These are phyloP conservation scores for Beauveria brongniartii DNA, from an alignment of 2,329 filamentous ascomycete genomes.

Conservation along the genomic window DNA sequence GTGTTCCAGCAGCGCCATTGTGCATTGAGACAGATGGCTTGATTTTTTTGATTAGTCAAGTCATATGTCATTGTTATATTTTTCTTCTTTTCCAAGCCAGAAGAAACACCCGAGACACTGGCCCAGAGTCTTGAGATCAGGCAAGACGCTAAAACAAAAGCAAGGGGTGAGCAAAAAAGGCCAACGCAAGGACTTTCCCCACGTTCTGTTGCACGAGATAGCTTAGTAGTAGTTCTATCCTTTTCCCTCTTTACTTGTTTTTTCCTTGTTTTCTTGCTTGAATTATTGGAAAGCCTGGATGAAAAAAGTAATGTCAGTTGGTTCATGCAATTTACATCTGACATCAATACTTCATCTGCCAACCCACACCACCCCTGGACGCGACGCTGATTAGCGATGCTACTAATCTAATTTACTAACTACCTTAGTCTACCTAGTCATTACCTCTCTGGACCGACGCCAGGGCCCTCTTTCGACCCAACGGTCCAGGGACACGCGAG, in stretches of 20 bases:
- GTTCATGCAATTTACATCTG: background rate
- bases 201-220: background rate
- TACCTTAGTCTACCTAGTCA: no score
- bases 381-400: no score
- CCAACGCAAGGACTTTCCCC: background rate
- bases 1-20: background rate
- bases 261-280: background rate
- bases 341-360: no score
- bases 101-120: background rate
- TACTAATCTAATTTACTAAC: background rate
- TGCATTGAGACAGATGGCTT: background rate
- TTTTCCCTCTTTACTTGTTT: background rate
- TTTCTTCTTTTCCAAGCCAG: no score
- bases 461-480: background rate
- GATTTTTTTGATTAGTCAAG: background rate
- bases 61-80: no score
- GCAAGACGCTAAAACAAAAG: background rate
- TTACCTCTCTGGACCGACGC: background rate
- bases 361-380: background rate
- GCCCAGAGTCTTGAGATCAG: background rate
- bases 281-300: no score
- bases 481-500: background rate
- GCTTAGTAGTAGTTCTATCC: no score
- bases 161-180: background rate
- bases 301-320: background rate